Evolutionary conservation across 1,284 basidiomycete genomes (phyloP), one percentile per base, ranked within the genome.

Genomic region (Lentinus polychrous): DNA sequence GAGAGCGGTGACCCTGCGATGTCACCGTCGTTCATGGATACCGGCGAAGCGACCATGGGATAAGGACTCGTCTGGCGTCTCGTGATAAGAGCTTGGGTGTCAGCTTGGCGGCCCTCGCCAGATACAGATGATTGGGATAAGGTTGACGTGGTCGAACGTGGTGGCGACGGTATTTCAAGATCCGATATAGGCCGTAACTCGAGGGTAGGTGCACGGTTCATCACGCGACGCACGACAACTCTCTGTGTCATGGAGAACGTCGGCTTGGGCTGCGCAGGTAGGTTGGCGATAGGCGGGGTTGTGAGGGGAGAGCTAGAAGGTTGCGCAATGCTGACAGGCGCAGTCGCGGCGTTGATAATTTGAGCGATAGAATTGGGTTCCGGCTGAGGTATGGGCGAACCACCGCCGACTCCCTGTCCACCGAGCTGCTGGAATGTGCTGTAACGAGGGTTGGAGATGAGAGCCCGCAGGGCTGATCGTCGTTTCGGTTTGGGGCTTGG

Each of bases 101-200:
- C 27, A 10, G 5, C 27, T 27, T 27, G 27, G 27, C 27, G 27
- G 4, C 27, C 36, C 10, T 27, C 5, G 10, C 27, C 10, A 10
- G 27, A 27, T 10, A 10, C 27, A 27, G 27, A 27, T n/a, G n/a
- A n/a, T n/a, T n/a, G n/a, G 27, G 27, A 27, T 10, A 27, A 10
- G 5, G 27, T 5, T 10, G 27, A 27, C 10, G 5, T 27, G 27
- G 5, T 27, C 10, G 27, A 27, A 27, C 27, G 27, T 10, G 27
- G 27, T 10, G 27, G 27, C 20, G 45, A 22, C 14, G 77, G 74
- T 45, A 81, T 57, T 38, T 72, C 68, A 32, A 81, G 62, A 23
- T 63, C 62, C 0, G 84, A 86, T 52, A 86, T 52, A 8, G 61
- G 78, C 17, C 81, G 76, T 55, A 88, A 68, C 41, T 78, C 67